Conservation (phyloP, 495 filamentous ascomycete species). For the Hypoxylon crocopeplum region DNA sequence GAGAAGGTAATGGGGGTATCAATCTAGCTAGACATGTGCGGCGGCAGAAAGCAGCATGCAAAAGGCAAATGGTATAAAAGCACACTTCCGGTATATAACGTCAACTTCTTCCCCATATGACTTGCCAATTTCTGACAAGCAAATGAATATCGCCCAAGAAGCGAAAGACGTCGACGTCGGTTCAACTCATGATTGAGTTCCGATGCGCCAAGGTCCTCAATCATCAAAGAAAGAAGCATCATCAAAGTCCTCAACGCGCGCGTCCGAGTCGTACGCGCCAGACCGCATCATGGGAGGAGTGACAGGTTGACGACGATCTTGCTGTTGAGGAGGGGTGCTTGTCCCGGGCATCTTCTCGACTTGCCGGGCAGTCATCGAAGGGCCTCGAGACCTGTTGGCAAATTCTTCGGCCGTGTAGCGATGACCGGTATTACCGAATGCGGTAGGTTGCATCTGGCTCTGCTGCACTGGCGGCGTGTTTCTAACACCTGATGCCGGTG, state of each 20-base stretch:
- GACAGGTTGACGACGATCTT: constrained; percentile 52
- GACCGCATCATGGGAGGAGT: constrained; percentile 76
- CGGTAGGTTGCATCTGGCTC: constrained; percentile 52
- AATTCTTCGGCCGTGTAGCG: constrained; percentile 57
- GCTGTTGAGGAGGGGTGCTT: constrained; percentile 45
- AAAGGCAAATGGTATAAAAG: constrained; percentile 43
- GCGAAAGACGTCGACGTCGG: constrained; percentile 1
- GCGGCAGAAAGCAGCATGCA: not conserved
- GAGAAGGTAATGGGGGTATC: constrained; percentile 39
- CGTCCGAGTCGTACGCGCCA: constrained; percentile 75
- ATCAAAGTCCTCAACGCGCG: constrained; percentile 63
- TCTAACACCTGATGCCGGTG: constrained; percentile 73
- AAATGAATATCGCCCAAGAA: constrained; percentile 10
- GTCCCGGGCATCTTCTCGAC: constrained; percentile 46
- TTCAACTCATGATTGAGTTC: not conserved
- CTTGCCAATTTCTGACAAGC: constrained; percentile 11
- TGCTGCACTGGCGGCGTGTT: constrained; percentile 53
- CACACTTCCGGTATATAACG: constrained; percentile 30
- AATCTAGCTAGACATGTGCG: constrained; percentile 39
- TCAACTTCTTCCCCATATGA: constrained; percentile 26
- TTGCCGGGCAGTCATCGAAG: constrained; percentile 40
- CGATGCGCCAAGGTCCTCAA: constrained; percentile 17
- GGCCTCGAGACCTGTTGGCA: constrained; percentile 52
- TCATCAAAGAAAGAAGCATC: constrained; percentile 66
- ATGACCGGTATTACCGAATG: constrained; percentile 59